Conservation (phyloP, 768 basidiomycete genomes). For the Saitozyma podzolica region DNA sequence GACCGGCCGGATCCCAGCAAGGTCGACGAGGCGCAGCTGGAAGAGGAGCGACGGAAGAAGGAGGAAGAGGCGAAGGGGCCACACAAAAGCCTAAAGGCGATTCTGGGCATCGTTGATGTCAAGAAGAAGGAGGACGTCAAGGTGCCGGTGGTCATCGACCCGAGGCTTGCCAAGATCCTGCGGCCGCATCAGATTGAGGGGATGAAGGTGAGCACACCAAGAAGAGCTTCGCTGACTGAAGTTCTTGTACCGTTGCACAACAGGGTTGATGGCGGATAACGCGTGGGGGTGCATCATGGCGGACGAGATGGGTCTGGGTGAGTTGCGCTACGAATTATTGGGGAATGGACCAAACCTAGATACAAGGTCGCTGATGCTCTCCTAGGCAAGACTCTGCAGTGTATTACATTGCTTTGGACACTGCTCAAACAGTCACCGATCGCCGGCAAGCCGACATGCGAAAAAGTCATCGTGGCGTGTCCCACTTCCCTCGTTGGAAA, state of each 20-base stretch:
- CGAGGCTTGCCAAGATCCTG: conserved; percentile 77
- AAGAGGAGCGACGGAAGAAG: conserved; percentile 62
- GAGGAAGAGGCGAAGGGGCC: conserved; percentile 71
- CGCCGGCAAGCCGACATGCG: conserved; percentile 79
- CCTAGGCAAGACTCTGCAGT: conserved; percentile 83
- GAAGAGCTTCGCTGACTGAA: conserved; percentile 50
- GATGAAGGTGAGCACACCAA: conserved; percentile 68
- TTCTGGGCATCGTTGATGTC: conserved; percentile 57
- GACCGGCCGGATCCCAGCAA: conserved; percentile 55
- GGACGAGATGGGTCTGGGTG: conserved; percentile 94
- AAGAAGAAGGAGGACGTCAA: conserved; percentile 66
- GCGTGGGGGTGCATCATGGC: conserved; percentile 94
- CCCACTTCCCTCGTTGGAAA: conserved; percentile 96
- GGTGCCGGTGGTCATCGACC: conserved; percentile 96
- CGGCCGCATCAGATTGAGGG: conserved; percentile 98
- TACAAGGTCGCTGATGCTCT: conserved; percentile 7
- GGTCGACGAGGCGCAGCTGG: conserved; percentile 59
- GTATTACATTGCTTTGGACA: conserved; percentile 93
- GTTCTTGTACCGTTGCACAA: conserved; percentile 95
- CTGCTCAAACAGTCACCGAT: conserved; percentile 91
- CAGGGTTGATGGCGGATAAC: conserved; percentile 86
- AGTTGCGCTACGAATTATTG: conserved; percentile 19
- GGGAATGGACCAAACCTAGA: background rate
- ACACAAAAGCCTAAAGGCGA: conserved; percentile 81
- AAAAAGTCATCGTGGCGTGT: conserved; percentile 96